phyloP scores from a whole-genome alignment of 192 early-diverging fungal species.

The Umbelopsis sp. region DNA sequence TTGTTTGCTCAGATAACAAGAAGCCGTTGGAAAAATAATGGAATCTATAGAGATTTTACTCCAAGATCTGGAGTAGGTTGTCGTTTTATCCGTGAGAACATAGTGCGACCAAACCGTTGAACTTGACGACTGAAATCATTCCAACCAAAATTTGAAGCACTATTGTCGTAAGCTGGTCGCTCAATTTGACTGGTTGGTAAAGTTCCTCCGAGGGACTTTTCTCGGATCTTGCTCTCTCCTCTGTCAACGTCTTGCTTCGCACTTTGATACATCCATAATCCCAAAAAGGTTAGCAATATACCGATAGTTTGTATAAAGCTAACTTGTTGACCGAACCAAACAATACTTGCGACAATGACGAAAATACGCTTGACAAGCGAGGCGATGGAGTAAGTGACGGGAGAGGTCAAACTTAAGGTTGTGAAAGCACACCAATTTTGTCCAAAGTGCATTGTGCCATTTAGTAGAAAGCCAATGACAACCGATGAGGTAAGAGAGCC shows the following conservation, averaged over 20 bases:
- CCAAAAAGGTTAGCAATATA: slow-evolving; percentile 78
- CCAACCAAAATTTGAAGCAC: background rate
- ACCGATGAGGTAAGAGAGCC: slow-evolving; percentile 23
- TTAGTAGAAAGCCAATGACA: slow-evolving; percentile 61
- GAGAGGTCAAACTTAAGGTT: slow-evolving; percentile 71
- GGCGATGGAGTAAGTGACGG: slow-evolving; percentile 87
- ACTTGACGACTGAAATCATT: background rate
- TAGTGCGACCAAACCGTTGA: background rate
- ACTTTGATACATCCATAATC: slow-evolving; percentile 84
- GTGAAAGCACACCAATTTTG: slow-evolving; percentile 84
- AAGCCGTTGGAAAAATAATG: background rate
- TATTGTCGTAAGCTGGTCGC: background rate
- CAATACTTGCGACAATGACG: slow-evolving; percentile 81
- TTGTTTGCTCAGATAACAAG: slow-evolving; percentile 10
- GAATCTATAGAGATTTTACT: background rate
- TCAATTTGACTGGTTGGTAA: slow-evolving; percentile 10
- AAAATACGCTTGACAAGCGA: slow-evolving; percentile 89
- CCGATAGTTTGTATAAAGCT: slow-evolving; percentile 68
- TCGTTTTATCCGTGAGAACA: slow-evolving; percentile 13
- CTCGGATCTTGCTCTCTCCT: slow-evolving; percentile 39
- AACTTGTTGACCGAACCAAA: slow-evolving; percentile 82
- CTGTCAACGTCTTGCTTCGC: slow-evolving; percentile 69
- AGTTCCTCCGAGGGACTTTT: slow-evolving; percentile 23
- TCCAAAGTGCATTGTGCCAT: slow-evolving; percentile 80
- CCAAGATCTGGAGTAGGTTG: slow-evolving; percentile 12